phyloP scores from a whole-genome alignment of 2,329 filamentous ascomycete genomes.

The Neopestalotiopsis clavispora region DNA sequence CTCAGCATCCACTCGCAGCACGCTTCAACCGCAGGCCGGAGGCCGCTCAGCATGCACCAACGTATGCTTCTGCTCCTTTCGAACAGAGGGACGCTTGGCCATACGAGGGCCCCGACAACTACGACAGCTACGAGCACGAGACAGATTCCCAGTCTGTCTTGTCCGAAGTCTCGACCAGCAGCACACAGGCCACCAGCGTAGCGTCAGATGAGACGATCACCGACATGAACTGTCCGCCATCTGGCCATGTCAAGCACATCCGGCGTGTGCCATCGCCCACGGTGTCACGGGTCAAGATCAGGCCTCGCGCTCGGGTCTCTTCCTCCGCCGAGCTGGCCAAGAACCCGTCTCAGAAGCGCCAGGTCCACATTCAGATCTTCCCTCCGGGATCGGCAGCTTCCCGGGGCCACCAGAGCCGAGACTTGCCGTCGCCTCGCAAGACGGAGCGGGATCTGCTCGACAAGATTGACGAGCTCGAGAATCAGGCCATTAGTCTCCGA shows the following conservation, averaged over 20 bases:
- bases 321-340: slow-evolving; percentile 30
- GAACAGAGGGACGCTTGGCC: slow-evolving; percentile 28
- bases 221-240: slow-evolving; percentile 24
- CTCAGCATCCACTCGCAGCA: slow-evolving; percentile 33
- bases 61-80: slow-evolving; percentile 20
- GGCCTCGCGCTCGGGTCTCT: slow-evolving; percentile 26
- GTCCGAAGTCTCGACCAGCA: slow-evolving; percentile 40
- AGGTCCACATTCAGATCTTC: slow-evolving; percentile 36
- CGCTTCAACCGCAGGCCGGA: slow-evolving; percentile 34
- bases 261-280: slow-evolving; percentile 31
- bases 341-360: slow-evolving; percentile 32
- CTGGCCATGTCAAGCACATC: slow-evolving; percentile 32
- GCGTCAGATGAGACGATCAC: slow-evolving; percentile 33
- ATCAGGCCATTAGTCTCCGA: slow-evolving; percentile 37
- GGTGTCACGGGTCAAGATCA: slow-evolving; percentile 29
- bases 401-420: slow-evolving; percentile 22
- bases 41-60: slow-evolving; percentile 21
- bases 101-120: slow-evolving; percentile 25
- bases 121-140: slow-evolving; percentile 34
- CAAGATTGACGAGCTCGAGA: slow-evolving; percentile 42
- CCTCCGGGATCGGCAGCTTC: slow-evolving; percentile 23
- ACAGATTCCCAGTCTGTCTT: slow-evolving; percentile 42
- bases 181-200: slow-evolving; percentile 44
- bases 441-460: slow-evolving; percentile 36
- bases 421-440: slow-evolving; percentile 32